Conservation (phyloP, 768 basidiomycete species). For the Lyophyllum semitale region DNA sequence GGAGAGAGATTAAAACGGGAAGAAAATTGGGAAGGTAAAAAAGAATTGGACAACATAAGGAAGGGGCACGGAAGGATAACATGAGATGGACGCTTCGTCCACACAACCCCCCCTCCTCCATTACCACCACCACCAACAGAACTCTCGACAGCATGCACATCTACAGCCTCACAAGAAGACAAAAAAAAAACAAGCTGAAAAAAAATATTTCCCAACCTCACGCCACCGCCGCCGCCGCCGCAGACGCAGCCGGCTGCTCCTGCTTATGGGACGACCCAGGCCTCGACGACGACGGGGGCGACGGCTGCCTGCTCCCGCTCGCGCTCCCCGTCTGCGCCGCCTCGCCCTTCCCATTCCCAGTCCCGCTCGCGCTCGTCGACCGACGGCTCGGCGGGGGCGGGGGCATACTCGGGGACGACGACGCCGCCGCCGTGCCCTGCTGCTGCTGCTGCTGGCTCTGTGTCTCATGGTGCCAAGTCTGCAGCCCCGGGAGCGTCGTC, state of each 20-base stretch:
- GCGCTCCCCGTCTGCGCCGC: not conserved
- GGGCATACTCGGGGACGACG: not conserved
- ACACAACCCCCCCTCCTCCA: not conserved
- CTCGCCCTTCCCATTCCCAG: not conserved
- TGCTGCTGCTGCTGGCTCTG: not conserved
- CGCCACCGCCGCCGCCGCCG: not conserved
- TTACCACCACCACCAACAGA: not conserved
- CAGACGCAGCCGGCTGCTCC: not conserved
- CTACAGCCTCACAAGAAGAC: not conserved
- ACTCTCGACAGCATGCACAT: not conserved
- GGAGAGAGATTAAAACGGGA: not conserved
- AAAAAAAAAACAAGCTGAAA: not conserved
- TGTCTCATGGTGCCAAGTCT: slow-evolving; percentile 39
- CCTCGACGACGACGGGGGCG: not conserved
- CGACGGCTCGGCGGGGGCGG: not conserved
- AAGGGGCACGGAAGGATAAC: not conserved
- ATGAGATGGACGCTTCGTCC: not conserved
- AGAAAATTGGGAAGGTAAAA: not conserved
- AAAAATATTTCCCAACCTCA: not conserved
- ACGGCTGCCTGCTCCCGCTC: not conserved
- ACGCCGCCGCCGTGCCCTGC: not conserved
- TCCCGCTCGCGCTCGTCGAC: not conserved
- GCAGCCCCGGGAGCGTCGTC: slow-evolving; percentile 47
- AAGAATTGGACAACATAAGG: too few relatives aligned
- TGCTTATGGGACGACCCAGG: not conserved